Evolutionary conservation across 768 basidiomycete genomes (phyloP).

Genomic region (Agaricus blazei): DNA sequence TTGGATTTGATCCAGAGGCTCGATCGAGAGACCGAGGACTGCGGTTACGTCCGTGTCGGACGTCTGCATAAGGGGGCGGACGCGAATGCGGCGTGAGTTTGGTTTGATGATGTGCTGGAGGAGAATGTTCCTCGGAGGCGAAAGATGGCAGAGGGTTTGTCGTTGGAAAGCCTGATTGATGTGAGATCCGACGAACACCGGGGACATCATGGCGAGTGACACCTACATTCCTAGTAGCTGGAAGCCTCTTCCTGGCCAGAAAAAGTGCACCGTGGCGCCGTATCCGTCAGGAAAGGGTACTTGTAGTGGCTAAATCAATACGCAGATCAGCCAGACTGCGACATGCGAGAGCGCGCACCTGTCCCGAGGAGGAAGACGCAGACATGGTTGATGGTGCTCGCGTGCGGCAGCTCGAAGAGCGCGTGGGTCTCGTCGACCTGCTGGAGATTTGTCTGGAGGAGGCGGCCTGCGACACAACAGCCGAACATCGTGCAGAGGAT

Average conservation of each 20-base stretch:
- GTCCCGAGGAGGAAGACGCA: slow-evolving; percentile 82
- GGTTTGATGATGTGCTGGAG: slow-evolving; percentile 26
- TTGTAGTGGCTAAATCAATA: slow-evolving; percentile 13
- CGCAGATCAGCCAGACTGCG: neutral
- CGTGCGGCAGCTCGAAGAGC: slow-evolving; percentile 66
- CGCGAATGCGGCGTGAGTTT: slow-evolving; percentile 35
- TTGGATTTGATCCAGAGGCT: slow-evolving; percentile 62
- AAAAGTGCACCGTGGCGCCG: slow-evolving; percentile 80
- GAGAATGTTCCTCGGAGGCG: slow-evolving; percentile 66
- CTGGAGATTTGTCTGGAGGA: slow-evolving; percentile 72
- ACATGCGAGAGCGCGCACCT: slow-evolving; percentile 34
- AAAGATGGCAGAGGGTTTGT: slow-evolving; percentile 87
- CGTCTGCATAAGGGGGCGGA: slow-evolving; percentile 18
- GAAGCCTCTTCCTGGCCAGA: slow-evolving; percentile 84
- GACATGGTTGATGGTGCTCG: slow-evolving; percentile 76
- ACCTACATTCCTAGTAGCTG: slow-evolving; percentile 81
- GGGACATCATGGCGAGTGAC: neutral
- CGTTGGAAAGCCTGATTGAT: slow-evolving; percentile 70
- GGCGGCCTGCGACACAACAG: slow-evolving; percentile 73
- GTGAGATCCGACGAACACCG: neutral
- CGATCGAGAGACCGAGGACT: slow-evolving; percentile 75
- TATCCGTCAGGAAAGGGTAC: slow-evolving; percentile 83
- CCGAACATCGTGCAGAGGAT: slow-evolving; percentile 61
- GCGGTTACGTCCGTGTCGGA: slow-evolving; percentile 50
- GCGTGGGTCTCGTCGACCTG: slow-evolving; percentile 85